Evolutionary conservation across 148 eudicot genomes (phyloP).

Genomic region (Pouteria glomerata): DNA sequence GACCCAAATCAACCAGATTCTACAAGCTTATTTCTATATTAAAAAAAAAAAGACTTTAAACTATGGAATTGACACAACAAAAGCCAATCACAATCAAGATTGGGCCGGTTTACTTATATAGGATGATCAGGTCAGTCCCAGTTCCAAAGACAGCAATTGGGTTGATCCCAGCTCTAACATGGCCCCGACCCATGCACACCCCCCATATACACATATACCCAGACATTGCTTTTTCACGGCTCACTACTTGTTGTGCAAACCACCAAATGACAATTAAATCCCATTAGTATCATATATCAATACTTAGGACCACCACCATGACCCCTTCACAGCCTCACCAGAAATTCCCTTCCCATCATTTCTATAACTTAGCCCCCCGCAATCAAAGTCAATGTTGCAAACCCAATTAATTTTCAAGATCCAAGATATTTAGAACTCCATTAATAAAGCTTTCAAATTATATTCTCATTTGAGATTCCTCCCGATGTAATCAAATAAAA

Average conservation of each 20-base stretch:
- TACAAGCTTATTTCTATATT: no score
- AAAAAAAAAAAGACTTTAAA: no score
- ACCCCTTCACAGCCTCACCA: background rate
- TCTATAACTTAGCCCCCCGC: background rate
- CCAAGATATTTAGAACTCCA: background rate
- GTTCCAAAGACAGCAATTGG: no score
- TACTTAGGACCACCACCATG: background rate
- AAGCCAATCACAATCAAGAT: no score
- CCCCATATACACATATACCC: no score
- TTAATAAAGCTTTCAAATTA: background rate
- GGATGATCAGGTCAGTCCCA: no score
- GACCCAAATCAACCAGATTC: no score
- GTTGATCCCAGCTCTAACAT: no score
- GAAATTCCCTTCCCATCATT: background rate
- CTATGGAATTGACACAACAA: no score
- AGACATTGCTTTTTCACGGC: no score
- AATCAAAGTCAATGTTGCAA: background rate
- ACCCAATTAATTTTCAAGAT: background rate
- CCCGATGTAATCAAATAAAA: background rate
- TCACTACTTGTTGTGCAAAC: background rate
- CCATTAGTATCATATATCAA: background rate
- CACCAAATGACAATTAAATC: background rate
- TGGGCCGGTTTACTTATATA: no score
- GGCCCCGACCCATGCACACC: no score
- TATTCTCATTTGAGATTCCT: background rate